Evolutionary conservation across 129 eudicot species (phyloP).

Genomic region (Mikania micrantha): DNA sequence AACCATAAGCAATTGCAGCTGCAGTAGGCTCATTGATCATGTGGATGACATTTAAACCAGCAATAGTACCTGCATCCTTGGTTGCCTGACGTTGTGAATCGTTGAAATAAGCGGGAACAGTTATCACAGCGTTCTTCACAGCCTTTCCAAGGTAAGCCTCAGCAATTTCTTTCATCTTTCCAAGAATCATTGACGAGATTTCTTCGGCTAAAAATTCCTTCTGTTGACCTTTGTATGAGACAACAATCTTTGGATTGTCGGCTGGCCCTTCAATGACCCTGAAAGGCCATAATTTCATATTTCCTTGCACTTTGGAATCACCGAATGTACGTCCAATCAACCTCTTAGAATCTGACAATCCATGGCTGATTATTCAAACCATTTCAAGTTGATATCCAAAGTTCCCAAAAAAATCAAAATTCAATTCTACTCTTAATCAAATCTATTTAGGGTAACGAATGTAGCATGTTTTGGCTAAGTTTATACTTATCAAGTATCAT

Average conservation of each 20-base stretch:
- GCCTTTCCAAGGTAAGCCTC: slow-evolving; percentile 18
- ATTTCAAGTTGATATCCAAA: neutral
- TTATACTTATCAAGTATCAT: neutral
- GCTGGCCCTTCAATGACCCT: slow-evolving; percentile 1
- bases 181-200: slow-evolving; percentile 26
- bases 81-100: slow-evolving; percentile 30
- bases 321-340: slow-evolving; percentile 24
- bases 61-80: slow-evolving; percentile 21
- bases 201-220: slow-evolving; percentile 22
- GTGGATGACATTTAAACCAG: slow-evolving; percentile 10
- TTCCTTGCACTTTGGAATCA: slow-evolving; percentile 12
- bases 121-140: slow-evolving; percentile 18
- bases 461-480: neutral
- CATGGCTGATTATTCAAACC: no score
- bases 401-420: neutral
- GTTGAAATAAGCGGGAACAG: slow-evolving; percentile 19
- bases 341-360: slow-evolving; percentile 21
- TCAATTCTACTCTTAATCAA: neutral
- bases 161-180: slow-evolving; percentile 23
- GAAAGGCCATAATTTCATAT: slow-evolving; percentile 24
- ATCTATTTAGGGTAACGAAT: neutral
- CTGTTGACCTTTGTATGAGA: slow-evolving; percentile 15
- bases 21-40: slow-evolving; percentile 26
- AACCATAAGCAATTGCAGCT: slow-evolving; percentile 24
- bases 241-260: slow-evolving; percentile 24